Base-by-base conservation (phyloP, 1,284 basidiomycete species). In the Puccinia polysora region DNA sequence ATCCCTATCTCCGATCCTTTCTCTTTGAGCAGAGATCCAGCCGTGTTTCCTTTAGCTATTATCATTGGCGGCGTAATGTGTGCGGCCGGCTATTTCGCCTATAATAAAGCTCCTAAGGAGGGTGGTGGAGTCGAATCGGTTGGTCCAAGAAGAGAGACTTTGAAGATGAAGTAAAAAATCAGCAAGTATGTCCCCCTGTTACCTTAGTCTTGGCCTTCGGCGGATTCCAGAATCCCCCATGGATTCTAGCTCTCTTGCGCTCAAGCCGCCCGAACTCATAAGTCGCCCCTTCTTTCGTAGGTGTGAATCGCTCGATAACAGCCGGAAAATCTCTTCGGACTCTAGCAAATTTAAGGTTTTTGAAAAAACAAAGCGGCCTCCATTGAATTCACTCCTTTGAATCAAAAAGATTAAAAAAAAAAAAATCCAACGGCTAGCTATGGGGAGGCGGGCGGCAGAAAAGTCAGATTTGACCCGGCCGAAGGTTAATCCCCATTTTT, bases 91-190 rank as follows among this genome's bases (percentile, higher is more conserved):
- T 69, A 69, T 34, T 69, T 69, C 25, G 55, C 55, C 1, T 50
- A 47, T 20, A 56, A 59, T n/a, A 69, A 69, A 47, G 56, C 67
- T 3, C 67, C 67, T 20, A 69, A 69, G 23, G 55, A 69, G 50
- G 67, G 67, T 14, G 67, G 67, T 7, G 67, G 67, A 2, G 56
- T 50, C 0, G 67, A 69, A 58, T 68, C 65, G 18, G 34, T 45
- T 25, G 65, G 65, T 12, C 38, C 65, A 2, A 25, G 58, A 4
- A 15, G 58, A 12, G 38, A 60, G 20, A 60, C 58, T 18, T 4
- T 56, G 7, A 56, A 56, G 53, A 36, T 56, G 53, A 56, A 56
- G 53, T 56, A 56, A 20, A 25, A 52, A 15, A 49, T 4, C 45
- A 5, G 4, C 45, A 49, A 18, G 4, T 4, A 49, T n/a, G 25